Conservation (phyloP, 2,329 filamentous ascomycete genomes). For the Graphium sp. region DNA sequence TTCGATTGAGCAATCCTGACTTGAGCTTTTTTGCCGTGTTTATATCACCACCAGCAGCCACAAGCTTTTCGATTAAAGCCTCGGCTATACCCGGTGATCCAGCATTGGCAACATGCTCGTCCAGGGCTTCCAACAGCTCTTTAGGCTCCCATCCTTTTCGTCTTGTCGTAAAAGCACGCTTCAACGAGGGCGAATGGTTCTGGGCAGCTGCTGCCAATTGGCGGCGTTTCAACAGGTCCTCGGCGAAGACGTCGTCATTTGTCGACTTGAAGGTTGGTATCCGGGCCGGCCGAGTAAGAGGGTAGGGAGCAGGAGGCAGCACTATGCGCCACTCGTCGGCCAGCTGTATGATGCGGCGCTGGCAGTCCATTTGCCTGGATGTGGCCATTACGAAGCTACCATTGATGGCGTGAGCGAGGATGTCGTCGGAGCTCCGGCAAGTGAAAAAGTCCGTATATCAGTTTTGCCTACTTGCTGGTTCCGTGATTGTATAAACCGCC, state of each 20-base stretch:
- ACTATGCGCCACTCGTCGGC: constrained; percentile 31
- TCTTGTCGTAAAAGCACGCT: constrained; percentile 26
- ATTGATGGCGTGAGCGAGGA: too few species aligned
- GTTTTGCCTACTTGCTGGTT: too few species aligned
- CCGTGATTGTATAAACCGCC: too few species aligned
- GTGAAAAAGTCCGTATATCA: too few species aligned
- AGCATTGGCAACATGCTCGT: constrained; percentile 26
- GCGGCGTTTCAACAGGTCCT: constrained; percentile 33
- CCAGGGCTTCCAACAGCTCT: constrained; percentile 33
- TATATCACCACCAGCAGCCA: constrained; percentile 30
- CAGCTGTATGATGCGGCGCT: constrained; percentile 29
- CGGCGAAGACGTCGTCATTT: constrained; percentile 33
- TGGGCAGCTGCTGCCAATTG: constrained; percentile 18
- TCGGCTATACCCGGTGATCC: constrained; percentile 39
- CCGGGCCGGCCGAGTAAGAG: constrained; percentile 22
- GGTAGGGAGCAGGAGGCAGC: constrained; percentile 18
- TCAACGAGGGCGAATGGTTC: constrained; percentile 18
- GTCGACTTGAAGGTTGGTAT: constrained; percentile 25
- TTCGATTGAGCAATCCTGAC: constrained; percentile 26
- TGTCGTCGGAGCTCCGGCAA: too few species aligned
- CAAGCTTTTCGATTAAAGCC: constrained; percentile 31
- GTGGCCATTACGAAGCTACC: too few species aligned
- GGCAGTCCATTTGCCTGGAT: constrained; percentile 24
- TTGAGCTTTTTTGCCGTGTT: constrained; percentile 28
- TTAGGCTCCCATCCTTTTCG: constrained; percentile 33